Conservation (phyloP, 2,329 filamentous ascomycete genomes). For the Fusarium xyrophilum region DNA sequence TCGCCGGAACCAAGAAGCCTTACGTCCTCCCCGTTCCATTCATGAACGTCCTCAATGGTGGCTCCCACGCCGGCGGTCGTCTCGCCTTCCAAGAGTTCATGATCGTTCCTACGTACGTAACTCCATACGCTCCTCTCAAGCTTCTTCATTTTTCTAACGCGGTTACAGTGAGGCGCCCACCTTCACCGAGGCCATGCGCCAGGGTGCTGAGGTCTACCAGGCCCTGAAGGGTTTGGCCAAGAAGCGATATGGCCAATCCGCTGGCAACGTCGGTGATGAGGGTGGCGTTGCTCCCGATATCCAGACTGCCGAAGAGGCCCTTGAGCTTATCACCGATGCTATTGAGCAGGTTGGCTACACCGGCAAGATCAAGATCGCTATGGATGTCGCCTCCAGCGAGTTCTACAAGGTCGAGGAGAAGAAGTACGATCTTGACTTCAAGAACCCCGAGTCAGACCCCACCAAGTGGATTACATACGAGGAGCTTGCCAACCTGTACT, state of each 20-base stretch:
- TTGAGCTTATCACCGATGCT: constrained; percentile 92
- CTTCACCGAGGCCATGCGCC: constrained; percentile 95
- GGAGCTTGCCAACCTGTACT: constrained; percentile 92
- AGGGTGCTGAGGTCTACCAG: constrained; percentile 98
- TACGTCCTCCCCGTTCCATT: constrained; percentile 90
- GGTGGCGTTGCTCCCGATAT: constrained; percentile 99
- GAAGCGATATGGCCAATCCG: constrained; percentile 99
- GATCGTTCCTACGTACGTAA: constrained; percentile 80
- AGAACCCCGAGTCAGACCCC: constrained; percentile 97
- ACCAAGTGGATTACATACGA: constrained; percentile 99
- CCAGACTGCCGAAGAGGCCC: constrained; percentile 93
- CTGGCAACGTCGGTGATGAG: constrained; percentile 98
- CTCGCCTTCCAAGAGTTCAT: constrained; percentile 97
- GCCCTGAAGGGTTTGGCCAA: constrained; percentile 95
- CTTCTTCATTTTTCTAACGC: constrained; percentile 7
- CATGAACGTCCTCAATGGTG: constrained; percentile 91
- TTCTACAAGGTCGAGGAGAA: constrained; percentile 98
- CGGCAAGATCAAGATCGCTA: constrained; percentile 95
- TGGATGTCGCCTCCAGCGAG: constrained; percentile 99
- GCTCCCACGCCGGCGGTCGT: constrained; percentile 96
- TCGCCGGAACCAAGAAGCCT: constrained; percentile 89
- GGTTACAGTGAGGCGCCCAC: constrained; percentile 73
- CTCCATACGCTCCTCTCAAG: background rate
- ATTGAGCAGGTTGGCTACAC: constrained; percentile 97
- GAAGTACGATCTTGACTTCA: constrained; percentile 99